phyloP scores from a whole-genome alignment of 257 asterid species.

The Jasminum sambac region DNA sequence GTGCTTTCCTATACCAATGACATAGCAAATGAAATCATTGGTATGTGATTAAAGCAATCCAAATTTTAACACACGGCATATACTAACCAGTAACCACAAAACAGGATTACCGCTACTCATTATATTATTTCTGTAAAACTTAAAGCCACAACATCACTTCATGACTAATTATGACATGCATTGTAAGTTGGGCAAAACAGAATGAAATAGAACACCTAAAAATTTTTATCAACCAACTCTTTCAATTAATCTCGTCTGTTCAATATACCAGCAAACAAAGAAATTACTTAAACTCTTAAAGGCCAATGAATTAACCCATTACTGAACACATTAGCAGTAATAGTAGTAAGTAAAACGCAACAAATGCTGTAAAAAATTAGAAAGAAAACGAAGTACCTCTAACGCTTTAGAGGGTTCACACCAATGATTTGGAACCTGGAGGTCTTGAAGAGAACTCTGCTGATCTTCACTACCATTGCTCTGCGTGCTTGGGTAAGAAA shows the following conservation, averaged over 20 bases:
- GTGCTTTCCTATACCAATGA: too few relatives aligned
- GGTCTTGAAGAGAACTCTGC: slow-evolving; percentile 47
- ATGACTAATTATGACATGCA: too few relatives aligned
- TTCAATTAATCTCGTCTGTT: not conserved
- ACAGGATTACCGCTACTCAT: too few relatives aligned
- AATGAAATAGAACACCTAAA: not conserved
- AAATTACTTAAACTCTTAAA: not conserved
- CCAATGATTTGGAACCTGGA: slow-evolving; percentile 77
- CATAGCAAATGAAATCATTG: too few relatives aligned
- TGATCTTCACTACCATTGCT: slow-evolving; percentile 33
- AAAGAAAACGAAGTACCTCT: slow-evolving; percentile 42
- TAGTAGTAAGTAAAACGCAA: not conserved
- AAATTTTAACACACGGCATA: too few relatives aligned
- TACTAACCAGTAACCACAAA: too few relatives aligned
- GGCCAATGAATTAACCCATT: not conserved
- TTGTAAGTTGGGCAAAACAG: too few relatives aligned
- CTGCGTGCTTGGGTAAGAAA: slow-evolving; percentile 30
- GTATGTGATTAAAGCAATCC: too few relatives aligned
- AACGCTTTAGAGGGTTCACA: slow-evolving; percentile 65
- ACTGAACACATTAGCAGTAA: not conserved
- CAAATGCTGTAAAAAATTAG: not conserved
- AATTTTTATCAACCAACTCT: not conserved
- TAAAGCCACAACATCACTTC: too few relatives aligned
- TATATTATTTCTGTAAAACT: too few relatives aligned
- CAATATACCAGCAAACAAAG: not conserved